These are phyloP conservation scores for Suillus luteus DNA, from an alignment of 768 basidiomycete species.

Conservation along the genomic window DNA sequence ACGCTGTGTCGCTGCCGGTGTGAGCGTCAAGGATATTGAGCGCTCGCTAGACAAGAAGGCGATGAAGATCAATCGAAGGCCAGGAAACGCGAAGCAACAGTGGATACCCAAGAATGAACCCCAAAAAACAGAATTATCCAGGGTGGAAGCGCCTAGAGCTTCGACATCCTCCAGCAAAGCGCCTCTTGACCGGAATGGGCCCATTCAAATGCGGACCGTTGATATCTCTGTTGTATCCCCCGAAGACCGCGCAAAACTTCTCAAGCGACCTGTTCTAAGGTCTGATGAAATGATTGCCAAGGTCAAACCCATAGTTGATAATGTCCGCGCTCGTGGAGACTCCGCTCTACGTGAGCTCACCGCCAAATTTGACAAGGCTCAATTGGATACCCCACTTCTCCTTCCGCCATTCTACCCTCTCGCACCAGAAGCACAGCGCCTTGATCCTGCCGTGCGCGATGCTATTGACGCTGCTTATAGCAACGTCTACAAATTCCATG, in stretches of 20 bases:
- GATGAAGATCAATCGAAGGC: slow-evolving; percentile 79
- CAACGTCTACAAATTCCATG: slow-evolving; percentile 92
- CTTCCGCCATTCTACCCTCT: slow-evolving; percentile 69
- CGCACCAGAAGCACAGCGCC: slow-evolving; percentile 52
- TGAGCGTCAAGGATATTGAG: slow-evolving; percentile 83
- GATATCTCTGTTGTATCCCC: slow-evolving; percentile 52
- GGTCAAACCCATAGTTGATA: slow-evolving; percentile 92
- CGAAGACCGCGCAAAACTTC: slow-evolving; percentile 63
- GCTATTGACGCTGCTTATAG: slow-evolving; percentile 91
- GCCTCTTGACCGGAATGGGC: slow-evolving; percentile 34
- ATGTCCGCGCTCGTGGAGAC: slow-evolving; percentile 84
- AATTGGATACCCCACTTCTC: slow-evolving; percentile 67
- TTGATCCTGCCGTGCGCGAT: slow-evolving; percentile 63
- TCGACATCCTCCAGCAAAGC: slow-evolving; percentile 24
- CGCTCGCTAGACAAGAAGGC: slow-evolving; percentile 82
- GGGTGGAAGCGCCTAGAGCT: slow-evolving; percentile 31
- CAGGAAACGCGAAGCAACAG: slow-evolving; percentile 91
- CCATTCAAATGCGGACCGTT: slow-evolving; percentile 79
- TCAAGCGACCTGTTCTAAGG: slow-evolving; percentile 88
- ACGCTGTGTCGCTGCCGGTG: slow-evolving; percentile 81
- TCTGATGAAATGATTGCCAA: slow-evolving; percentile 65
- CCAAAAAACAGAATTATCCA: slow-evolving; percentile 9
- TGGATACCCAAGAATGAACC: slow-evolving; percentile 43
- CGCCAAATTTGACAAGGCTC: slow-evolving; percentile 88
- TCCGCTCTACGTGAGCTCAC: slow-evolving; percentile 84